Base-by-base conservation (phyloP, 2,329 filamentous ascomycete species). In the Diaporthe citri region DNA sequence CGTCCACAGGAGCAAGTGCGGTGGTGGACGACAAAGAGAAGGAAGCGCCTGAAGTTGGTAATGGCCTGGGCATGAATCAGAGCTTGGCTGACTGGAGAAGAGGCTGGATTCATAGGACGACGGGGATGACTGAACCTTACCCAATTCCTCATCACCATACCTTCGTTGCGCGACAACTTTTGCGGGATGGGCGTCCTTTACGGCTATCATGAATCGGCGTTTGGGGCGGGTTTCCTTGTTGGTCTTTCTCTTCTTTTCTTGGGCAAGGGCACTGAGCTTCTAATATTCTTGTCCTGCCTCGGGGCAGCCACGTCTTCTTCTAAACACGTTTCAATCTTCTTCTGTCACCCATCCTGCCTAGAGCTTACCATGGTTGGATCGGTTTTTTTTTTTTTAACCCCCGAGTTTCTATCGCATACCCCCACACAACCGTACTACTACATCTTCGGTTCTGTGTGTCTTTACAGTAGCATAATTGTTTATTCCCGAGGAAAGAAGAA, bases 81-180 rank as follows among this genome's bases (percentile, higher is more conserved):
- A 95, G 91, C 79, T 84, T 97, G 57, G 92, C 93, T 15, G 93
- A 94, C 81, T 97, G 95, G 95, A 89, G 94, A 79, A 94, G 83
- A 89, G 93, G 80, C 87, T 97, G 73, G 94, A 96, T 82, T 75
- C 74, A 51, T 75, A 59, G 71, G 88, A 90, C 77, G 88, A 89
- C 76, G 77, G 76, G 72, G 57, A 75, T 48, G 59, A 56, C 67
- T 70, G 43, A 55, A 36, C 20, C 22, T 9, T 60, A 13, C 59
- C 15, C 28, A 55, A 34, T 48, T 17, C 43, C 46, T 43, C 28
- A 10, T 51, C 46, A 46, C n/a, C 46, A 36, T 43, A 22, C 34
- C 64, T n/a, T n/a, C 46, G 41, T 39, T 64, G 31, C 41, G 13
- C 59, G 43, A 34, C 31, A 60, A 36, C n/a, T 34, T 8, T 22